Conservation (phyloP, 768 basidiomycete species). For the Auriscalpium vulgare region DNA sequence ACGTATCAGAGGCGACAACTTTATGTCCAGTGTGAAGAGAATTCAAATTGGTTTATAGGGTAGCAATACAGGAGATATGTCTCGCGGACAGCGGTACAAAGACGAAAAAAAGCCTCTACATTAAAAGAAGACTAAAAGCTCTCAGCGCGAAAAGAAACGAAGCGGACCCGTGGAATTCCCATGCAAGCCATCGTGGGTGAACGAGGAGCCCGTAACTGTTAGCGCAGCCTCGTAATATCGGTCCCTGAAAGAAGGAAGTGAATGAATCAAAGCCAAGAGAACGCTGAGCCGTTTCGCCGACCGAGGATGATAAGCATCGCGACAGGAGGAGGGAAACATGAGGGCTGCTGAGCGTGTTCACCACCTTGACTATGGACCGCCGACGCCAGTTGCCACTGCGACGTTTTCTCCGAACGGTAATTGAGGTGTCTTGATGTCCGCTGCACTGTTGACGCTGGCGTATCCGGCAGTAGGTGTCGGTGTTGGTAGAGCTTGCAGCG, state of each 20-base stretch:
- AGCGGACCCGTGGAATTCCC: neutral
- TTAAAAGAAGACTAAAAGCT: constrained; percentile 7
- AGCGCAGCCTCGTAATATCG: constrained; percentile 2
- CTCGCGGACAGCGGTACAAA: constrained; percentile 12
- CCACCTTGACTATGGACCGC: constrained; percentile 17
- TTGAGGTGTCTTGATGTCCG: constrained; percentile 51
- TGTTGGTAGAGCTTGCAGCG: constrained; percentile 8
- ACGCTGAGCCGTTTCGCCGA: neutral
- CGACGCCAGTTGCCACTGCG: constrained; percentile 40
- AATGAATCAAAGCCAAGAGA: constrained; percentile 16
- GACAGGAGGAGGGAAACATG: neutral
- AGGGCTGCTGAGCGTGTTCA: neutral
- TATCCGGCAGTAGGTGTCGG: constrained; percentile 28
- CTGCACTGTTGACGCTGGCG: constrained; percentile 31
- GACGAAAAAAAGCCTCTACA: constrained; percentile 11
- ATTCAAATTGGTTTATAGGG: constrained; percentile 4
- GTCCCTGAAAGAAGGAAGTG: constrained; percentile 11
- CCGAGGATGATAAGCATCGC: constrained; percentile 1
- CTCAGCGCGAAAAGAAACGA: constrained; percentile 8
- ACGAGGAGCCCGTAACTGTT: neutral
- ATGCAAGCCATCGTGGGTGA: too few species aligned
- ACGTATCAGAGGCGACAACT: too few species aligned
- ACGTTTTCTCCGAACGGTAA: constrained; percentile 56
- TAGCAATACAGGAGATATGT: constrained; percentile 16
- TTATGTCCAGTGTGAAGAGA: too few species aligned